A percentile compares a stretch with the other conserved stretches of the same genome.
These are phyloP conservation scores for Fusarium irregulare DNA, from an alignment of 2,329 filamentous ascomycete genomes.

Conservation along the genomic window DNA sequence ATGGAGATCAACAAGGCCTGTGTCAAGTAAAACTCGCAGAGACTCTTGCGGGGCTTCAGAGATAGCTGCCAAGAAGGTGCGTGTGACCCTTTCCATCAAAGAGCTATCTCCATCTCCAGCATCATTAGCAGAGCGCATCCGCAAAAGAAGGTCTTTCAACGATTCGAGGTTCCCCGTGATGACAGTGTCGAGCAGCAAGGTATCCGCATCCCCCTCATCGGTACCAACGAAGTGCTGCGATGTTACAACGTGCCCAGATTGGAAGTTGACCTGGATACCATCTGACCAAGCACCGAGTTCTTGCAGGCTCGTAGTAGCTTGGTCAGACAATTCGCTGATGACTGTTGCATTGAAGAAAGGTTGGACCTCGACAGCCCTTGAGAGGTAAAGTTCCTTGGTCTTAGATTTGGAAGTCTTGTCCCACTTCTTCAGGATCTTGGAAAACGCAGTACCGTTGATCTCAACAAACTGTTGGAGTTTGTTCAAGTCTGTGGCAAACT, in stretches of 20 bases:
- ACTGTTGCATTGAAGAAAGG: conserved; percentile 98
- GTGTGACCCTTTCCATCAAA: conserved; percentile 80
- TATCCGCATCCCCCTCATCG: conserved; percentile 90
- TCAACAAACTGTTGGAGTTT: conserved; percentile 99
- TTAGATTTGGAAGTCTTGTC: conserved; percentile 99
- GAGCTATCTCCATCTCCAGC: conserved; percentile 68
- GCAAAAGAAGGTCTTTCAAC: conserved; percentile 82
- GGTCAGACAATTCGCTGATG: conserved; percentile 95
- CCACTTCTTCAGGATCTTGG: conserved; percentile 99
- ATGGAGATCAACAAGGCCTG: conserved; percentile 85
- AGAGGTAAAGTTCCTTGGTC: conserved; percentile 97
- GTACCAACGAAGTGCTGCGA: conserved; percentile 75
- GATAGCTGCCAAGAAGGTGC: conserved; percentile 90
- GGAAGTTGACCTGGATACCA: conserved; percentile 90
- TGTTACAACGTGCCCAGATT: conserved; percentile 73
- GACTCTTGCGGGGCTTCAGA: conserved; percentile 84
- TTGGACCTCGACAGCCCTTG: conserved; percentile 94
- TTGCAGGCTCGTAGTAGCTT: conserved; percentile 94
- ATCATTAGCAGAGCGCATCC: conserved; percentile 69
- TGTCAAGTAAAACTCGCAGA: conserved; percentile 80
- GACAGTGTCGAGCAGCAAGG: conserved; percentile 87
- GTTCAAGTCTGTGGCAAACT: conserved; percentile 96
- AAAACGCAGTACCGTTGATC: conserved; percentile 97
- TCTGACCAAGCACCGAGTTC: conserved; percentile 98
- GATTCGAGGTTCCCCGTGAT: conserved; percentile 82